phyloP scores from a whole-genome alignment of 495 filamentous ascomycete species.

The Trichoderma parareesei region DNA sequence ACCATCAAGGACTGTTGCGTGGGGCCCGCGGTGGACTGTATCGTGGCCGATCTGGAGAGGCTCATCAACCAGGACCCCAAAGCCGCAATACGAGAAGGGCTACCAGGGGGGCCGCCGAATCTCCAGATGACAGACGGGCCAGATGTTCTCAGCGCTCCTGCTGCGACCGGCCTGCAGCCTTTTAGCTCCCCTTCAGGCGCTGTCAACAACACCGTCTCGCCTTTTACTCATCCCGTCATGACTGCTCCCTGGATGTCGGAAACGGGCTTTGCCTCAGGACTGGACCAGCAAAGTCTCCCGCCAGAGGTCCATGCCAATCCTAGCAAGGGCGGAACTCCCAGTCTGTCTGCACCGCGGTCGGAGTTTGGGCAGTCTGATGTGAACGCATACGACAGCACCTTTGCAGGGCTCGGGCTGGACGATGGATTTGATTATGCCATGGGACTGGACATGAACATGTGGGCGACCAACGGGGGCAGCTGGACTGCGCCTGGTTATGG shows the following conservation, averaged over 20 bases:
- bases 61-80: constrained; percentile 1
- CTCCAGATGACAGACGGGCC: neutral
- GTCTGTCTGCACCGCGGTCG: neutral
- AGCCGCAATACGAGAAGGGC: neutral
- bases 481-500: neutral
- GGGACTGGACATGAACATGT: constrained; percentile 11
- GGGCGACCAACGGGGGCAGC: constrained; percentile 5
- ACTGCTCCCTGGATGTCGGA: constrained; percentile 6
- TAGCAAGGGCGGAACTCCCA: neutral
- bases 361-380: constrained; percentile 8
- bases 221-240: constrained; percentile 4
- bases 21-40: constrained; percentile 6
- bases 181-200: neutral
- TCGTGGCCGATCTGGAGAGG: constrained; percentile 8
- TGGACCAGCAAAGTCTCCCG: neutral
- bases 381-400: constrained; percentile 8
- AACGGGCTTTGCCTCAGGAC: neutral
- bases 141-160: neutral
- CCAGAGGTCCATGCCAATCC: constrained; percentile 5
- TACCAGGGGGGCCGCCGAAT: neutral
- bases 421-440: constrained; percentile 10
- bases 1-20: constrained; percentile 19
- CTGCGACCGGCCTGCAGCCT: neutral
- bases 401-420: constrained; percentile 10
- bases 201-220: neutral